Base-by-base conservation (phyloP, 768 basidiomycete species). In the Podaxis sp. region DNA sequence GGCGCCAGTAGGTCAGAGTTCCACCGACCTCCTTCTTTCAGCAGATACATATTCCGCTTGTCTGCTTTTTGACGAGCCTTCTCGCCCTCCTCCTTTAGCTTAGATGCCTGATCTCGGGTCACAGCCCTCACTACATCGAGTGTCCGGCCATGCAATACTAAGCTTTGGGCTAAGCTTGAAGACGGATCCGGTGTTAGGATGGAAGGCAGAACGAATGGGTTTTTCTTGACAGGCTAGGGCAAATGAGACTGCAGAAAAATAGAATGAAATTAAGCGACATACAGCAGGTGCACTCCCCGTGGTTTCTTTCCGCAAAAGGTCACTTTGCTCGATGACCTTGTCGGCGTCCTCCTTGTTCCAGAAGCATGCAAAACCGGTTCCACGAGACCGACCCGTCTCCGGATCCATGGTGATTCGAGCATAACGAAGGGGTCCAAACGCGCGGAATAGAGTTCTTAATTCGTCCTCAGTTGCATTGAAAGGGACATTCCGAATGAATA, bases 311-410 rank as follows among this genome's bases (percentile, higher is more conserved):
- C 84, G 84, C 4, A 94, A 75, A 4, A 88, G 77, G 26, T 92
- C 87, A 63, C 94, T 90, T 70, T 95, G 92, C 59, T 87, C 81
- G 24, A 99, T 81, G 8, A 87, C 94, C 64, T 87, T 87, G 70
- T 96, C 89, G 15, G 96, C 96, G 66, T 96, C 91, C 66, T 87
- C 91, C 64, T 84, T 87, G 62, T 96, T 93, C 95, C 96, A 98
- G 76, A 96, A 98, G 73, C 95, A 98, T 2, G 89, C 95, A 71
- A 99, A 99, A 2, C 95, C 97, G 5, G 95, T 96, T 26, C 97
- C 97, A 52, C 95, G 83, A 24, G 96, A 95, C 52, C 95, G 88
- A 17, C 89, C 93, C 1, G 89, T 94, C 1, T 80, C 85, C 6
- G 78, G 81, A 67, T 99, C 97, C 74, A 95, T 79, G 0, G 96